Percentiles rank a stretch among this genome's conserved stretches.
phyloP scores from a whole-genome alignment of 805 yeast species.

The Metschnikowia gelsemii region DNA sequence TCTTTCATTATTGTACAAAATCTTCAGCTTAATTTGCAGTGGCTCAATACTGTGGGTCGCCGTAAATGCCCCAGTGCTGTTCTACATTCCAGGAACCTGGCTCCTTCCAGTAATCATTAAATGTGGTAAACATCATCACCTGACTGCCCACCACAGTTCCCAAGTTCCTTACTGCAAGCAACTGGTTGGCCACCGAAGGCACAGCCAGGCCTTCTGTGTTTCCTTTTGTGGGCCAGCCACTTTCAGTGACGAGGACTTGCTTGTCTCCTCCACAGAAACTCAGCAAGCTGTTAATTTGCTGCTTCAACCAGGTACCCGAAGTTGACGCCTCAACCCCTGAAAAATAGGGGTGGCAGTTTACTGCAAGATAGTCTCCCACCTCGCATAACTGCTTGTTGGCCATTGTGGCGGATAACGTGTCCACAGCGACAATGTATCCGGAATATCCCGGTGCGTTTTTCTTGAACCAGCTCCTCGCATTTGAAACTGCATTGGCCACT shows the following conservation, averaged over 20 bases:
- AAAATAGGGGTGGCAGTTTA: conserved; percentile 67
- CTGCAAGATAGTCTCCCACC: conserved; percentile 61
- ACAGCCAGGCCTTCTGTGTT: conserved; percentile 52
- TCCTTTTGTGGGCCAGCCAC: conserved; percentile 74
- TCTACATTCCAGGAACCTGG: conserved; percentile 59
- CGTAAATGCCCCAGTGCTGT: conserved; percentile 59
- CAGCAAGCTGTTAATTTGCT: conserved; percentile 47
- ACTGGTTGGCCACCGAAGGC: conserved; percentile 55
- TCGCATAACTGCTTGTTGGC: conserved; percentile 53
- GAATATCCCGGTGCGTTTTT: conserved; percentile 44
- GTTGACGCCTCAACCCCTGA: conserved; percentile 49
- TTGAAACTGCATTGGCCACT: conserved; percentile 46
- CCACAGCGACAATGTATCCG: conserved; percentile 63
- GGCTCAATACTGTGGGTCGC: conserved; percentile 28
- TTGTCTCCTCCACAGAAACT: conserved; percentile 49
- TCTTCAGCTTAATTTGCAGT: too few species aligned
- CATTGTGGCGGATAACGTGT: conserved; percentile 59
- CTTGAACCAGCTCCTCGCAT: conserved; percentile 46
- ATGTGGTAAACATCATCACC: conserved; percentile 59
- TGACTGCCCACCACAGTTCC: conserved; percentile 45
- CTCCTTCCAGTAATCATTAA: conserved; percentile 62
- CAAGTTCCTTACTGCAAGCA: conserved; percentile 50
- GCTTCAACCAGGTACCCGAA: conserved; percentile 53
- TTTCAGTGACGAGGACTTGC: conserved; percentile 54
- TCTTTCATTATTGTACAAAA: conserved; percentile 3